Percentiles rank a stretch among this genome's conserved stretches.
These are phyloP conservation scores for Cyanophora paradoxa DNA, from an alignment of 78 protist genomes.

Conservation along the genomic window DNA sequence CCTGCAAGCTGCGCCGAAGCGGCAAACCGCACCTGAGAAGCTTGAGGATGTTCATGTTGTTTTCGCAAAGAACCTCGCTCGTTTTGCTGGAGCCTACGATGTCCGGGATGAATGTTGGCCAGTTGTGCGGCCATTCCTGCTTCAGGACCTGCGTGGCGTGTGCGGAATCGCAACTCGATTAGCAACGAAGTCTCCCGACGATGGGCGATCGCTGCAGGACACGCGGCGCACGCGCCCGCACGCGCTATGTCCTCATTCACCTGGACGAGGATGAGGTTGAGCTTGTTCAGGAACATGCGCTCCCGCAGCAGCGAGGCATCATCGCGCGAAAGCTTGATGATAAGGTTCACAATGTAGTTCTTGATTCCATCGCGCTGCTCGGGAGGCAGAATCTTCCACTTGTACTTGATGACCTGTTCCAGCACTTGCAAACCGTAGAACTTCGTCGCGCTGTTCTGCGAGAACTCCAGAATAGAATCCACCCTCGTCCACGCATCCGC, in stretches of 20 bases:
- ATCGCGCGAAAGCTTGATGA: constrained; percentile 58
- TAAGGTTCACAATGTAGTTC: constrained; percentile 64
- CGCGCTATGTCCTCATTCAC: no score
- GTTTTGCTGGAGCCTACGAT: constrained; percentile 70
- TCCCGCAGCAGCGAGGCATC: constrained; percentile 25
- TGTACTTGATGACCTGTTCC: constrained; percentile 50
- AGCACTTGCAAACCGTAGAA: constrained; percentile 62
- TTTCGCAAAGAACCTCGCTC: constrained; percentile 84
- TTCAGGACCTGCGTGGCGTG: constrained; percentile 69
- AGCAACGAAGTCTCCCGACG: neutral
- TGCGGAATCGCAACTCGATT: neutral
- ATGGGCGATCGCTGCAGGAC: neutral
- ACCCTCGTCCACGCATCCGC: constrained; percentile 86
- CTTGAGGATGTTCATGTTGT: constrained; percentile 86
- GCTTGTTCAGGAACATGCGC: constrained; percentile 43
- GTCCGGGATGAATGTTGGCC: constrained; percentile 91
- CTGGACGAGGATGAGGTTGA: constrained; percentile 75
- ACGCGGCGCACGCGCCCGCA: neutral
- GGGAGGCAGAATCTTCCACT: constrained; percentile 82
- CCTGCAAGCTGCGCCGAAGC: neutral
- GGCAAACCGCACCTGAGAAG: constrained; percentile 57
- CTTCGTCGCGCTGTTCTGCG: constrained; percentile 46
- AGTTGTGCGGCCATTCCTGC: constrained; percentile 95
- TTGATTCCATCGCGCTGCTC: constrained; percentile 71
- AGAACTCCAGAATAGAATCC: constrained; percentile 63